Evolutionary conservation across 164 flowering plant genomes (phyloP).

Genomic region (Platanus orientalis): DNA sequence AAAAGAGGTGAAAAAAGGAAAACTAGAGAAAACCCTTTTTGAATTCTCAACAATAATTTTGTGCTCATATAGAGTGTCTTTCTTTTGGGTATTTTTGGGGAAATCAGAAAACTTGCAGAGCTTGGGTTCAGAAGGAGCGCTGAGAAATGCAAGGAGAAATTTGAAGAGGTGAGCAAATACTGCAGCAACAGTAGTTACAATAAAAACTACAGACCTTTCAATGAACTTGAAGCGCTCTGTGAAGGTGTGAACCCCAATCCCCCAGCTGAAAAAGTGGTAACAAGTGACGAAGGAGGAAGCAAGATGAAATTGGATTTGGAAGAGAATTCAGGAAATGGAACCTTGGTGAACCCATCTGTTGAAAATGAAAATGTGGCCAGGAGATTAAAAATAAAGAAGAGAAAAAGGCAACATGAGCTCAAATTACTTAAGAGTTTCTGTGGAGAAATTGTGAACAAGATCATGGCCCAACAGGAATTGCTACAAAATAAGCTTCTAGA

Average conservation of each 20-base stretch:
- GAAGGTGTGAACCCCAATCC: constrained; percentile 20
- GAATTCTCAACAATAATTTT: neutral
- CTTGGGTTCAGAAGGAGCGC: constrained; percentile 25
- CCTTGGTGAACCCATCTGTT: constrained; percentile 15
- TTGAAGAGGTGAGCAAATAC: constrained; percentile 60
- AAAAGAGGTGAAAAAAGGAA: neutral
- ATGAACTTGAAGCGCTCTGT: constrained; percentile 55
- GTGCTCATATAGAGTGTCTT: no score
- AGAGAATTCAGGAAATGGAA: constrained; percentile 26
- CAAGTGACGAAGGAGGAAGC: neutral
- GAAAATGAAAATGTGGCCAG: constrained; percentile 20
- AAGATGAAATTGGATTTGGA: constrained; percentile 18
- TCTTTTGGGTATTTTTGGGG: constrained; percentile 10
- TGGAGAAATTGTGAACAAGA: constrained; percentile 52
- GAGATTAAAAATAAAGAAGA: constrained; percentile 28
- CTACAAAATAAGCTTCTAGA: constrained; percentile 60
- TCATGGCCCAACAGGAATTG: constrained; percentile 66
- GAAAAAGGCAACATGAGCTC: constrained; percentile 35
- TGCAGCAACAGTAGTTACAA: constrained; percentile 18
- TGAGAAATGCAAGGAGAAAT: constrained; percentile 22
- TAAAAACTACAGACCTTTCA: constrained; percentile 32
- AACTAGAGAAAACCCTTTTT: neutral
- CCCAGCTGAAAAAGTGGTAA: constrained; percentile 8
- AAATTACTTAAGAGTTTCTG: constrained; percentile 57
- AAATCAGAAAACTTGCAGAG: constrained; percentile 55